phyloP scores from a whole-genome alignment of 2,329 filamentous ascomycete species.

The Penicillium griseofulvum region DNA sequence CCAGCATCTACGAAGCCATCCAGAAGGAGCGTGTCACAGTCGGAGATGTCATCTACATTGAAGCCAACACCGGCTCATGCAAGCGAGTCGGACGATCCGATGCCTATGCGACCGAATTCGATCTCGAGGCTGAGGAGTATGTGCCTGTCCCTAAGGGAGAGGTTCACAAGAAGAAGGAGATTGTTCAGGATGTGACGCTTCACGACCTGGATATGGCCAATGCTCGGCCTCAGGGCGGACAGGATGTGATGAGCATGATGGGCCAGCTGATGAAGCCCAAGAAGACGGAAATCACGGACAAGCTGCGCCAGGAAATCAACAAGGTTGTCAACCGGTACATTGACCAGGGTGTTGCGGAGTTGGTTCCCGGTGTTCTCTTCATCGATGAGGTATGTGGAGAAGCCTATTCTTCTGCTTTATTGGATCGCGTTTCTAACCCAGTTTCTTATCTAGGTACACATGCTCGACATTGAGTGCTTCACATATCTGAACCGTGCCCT shows the following conservation, averaged over 20 bases:
- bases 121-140: constrained; percentile 97
- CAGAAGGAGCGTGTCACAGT: constrained; percentile 96
- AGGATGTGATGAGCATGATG: constrained; percentile 99
- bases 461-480: constrained; percentile 99
- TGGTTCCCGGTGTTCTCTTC: constrained; percentile 97
- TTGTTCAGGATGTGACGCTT: constrained; percentile 95
- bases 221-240: constrained; percentile 88
- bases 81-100: constrained; percentile 95
- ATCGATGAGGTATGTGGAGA: constrained; percentile 78
- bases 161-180: constrained; percentile 99
- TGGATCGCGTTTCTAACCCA: constrained; percentile 4
- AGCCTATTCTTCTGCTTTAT: constrained; percentile 18
- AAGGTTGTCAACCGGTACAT: constrained; percentile 99
- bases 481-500: constrained; percentile 98
- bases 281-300: constrained; percentile 99
- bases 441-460: constrained; percentile 70
- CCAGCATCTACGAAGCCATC: constrained; percentile 98
- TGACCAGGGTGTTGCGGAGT: constrained; percentile 93
- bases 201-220: constrained; percentile 97
- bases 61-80: constrained; percentile 97
- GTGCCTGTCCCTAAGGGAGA: constrained; percentile 98
- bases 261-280: constrained; percentile 99
- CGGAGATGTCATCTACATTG: constrained; percentile 98
- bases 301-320: constrained; percentile 93
- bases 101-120: constrained; percentile 96